Percentiles rank a stretch among this genome's conserved stretches.
Conservation (phyloP, 1,284 basidiomycete genomes). For the Cystobasidiaceae sp. region DNA sequence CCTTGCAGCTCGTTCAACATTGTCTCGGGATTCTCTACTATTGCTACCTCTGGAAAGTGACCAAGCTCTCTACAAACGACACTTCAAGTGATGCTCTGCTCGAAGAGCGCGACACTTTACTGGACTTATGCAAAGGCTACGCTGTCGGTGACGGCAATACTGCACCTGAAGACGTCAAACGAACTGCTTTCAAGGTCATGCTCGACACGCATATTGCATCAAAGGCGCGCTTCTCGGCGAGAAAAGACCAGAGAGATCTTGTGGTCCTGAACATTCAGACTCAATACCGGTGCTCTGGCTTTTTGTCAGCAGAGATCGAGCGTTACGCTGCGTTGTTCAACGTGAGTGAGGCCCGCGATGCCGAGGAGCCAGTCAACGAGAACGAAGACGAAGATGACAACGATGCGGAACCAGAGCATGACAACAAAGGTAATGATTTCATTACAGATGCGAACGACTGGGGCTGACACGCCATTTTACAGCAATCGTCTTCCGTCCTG, state of each 20-base stretch:
- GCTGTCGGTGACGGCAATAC: slow-evolving; percentile 78
- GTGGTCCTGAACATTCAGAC: slow-evolving; percentile 57
- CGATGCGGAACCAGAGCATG: slow-evolving; percentile 39
- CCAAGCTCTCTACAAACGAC: slow-evolving; percentile 50
- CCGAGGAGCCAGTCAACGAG: slow-evolving; percentile 37
- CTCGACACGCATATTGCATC: slow-evolving; percentile 79
- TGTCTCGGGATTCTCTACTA: slow-evolving; percentile 69
- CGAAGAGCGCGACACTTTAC: slow-evolving; percentile 60
- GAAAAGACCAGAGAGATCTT: slow-evolving; percentile 47
- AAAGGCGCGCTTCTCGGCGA: slow-evolving; percentile 49
- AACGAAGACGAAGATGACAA: slow-evolving; percentile 39
- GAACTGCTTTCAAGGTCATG: slow-evolving; percentile 74
- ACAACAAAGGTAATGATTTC: slow-evolving; percentile 46
- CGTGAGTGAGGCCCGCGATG: slow-evolving; percentile 21
- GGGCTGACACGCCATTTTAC: too few relatives aligned
- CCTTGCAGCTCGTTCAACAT: slow-evolving; percentile 69
- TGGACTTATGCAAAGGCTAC: slow-evolving; percentile 72
- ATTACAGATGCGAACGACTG: slow-evolving; percentile 20
- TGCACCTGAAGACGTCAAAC: slow-evolving; percentile 69
- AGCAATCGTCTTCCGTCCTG: slow-evolving; percentile 30
- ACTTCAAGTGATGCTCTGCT: slow-evolving; percentile 52
- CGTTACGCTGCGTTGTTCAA: slow-evolving; percentile 62
- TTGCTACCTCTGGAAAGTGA: slow-evolving; percentile 74
- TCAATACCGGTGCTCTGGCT: slow-evolving; percentile 79
- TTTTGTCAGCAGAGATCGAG: slow-evolving; percentile 81